Evolutionary conservation across 2,329 filamentous ascomycete genomes (phyloP), one percentile per base, ranked within the genome.

Genomic region (Stemphylium beticola): DNA sequence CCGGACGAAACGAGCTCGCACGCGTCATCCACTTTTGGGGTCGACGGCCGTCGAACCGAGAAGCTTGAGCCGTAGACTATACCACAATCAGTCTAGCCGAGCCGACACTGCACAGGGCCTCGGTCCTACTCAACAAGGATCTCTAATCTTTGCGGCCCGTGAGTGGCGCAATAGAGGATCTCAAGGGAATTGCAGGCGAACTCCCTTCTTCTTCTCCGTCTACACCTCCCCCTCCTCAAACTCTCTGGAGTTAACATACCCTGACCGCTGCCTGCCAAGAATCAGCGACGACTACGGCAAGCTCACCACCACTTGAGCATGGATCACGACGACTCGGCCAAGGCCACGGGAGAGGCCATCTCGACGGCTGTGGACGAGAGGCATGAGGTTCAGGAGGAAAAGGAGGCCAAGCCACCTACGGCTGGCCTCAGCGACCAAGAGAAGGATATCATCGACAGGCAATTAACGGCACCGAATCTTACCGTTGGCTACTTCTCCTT

Each of bases 401-500:
- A 63, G 52, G 67, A 64, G 59, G 54, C 55, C 43, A 62, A 54
- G 46, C 58, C 62, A 20, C 59, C 67, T n/a, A 62, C 60, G 29
- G 61, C 64, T 36, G 54, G 57, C 9, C 64, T 74, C 32, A 73
- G 56, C 50, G 69, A 71, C 6, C 62, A 71, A 45, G 72, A 74
- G 58, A 70, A 69, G 56, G 55, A 65, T 4, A 74, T 74, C 18
- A 72, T 75, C 53, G 65, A 74, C 32, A 57, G 64, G 53, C 79
- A 82, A 46, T 52, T 78, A 17, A 72, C 77, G 26, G 75, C 77
- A 15, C 79, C 79, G 1, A 67, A 69, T 1, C 66, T 77, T 33
- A 77, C 76, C 40, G 72, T 81, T 39, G 73, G 73, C 2, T 81
- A 79, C 74, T 61, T 81, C 69, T 66, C 75, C 61, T 52, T 82